Base-by-base conservation (phyloP, 495 filamentous ascomycete genomes). In the Penicillium antarcticum region DNA sequence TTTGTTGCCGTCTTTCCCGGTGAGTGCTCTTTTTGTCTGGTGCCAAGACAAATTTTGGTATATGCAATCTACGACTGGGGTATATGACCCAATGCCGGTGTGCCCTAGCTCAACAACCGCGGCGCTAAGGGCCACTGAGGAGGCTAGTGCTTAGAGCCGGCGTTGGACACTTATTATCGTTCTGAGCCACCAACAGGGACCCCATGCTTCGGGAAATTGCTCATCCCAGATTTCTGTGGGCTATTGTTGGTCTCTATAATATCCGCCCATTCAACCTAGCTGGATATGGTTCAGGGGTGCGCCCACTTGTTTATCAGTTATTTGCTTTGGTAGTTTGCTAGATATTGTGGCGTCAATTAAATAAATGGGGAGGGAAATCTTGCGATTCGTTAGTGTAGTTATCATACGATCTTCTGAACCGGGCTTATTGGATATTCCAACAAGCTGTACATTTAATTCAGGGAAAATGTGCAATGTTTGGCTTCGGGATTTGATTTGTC, bases 141-240 rank as follows among this genome's bases (percentile, higher is more conserved):
- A 24, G 21, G 37, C 42, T 48, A 29, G 39, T 13, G 42, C 31
- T 16, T 12, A 13, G 45, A 11, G 38, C 29, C 11, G 32, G 31
- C 19, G 5, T 35, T n/a, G 44, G 21, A 37, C 9, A 34, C n/a
- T 26, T 6, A 19, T 17, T 11, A 34, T 56, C 46, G 36, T 14
- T 36, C 34, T 45, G 26, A 48, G 38, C 38, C 32, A 53, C 54
- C 11, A 34, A 44, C 42, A 42, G 47, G 42, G 50, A 33, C 13
- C 16, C 44, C 37, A 34, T 45, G 43, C 31, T 53, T 39, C 16
- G 21, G 49, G 5, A 9, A 19, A 43, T 37, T 12, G 29, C 18
- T 35, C 32, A 37, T 26, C 35, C 33, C 40, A 32, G 36, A n/a
- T 32, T 34, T 23, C 8, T 18, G 18, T 47, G 23, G 18, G 12